Evolutionary conservation across 495 filamentous ascomycete species (phyloP).

Genomic region (Xylaria flabelliformis): DNA sequence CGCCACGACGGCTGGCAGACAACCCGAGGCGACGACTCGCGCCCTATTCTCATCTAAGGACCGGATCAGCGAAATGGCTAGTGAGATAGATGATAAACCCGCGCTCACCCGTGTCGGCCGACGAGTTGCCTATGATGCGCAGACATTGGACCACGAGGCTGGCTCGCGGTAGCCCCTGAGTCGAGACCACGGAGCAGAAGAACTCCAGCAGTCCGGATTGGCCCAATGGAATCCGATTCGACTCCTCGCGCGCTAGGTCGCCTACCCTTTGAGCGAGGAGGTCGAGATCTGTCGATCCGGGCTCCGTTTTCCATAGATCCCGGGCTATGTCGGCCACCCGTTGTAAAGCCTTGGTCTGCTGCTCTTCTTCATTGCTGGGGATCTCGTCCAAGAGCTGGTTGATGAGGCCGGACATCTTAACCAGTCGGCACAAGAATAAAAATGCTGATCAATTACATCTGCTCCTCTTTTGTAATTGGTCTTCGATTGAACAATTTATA

Average conservation of each 20-base stretch:
- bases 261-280: constrained; percentile 65
- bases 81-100: not conserved
- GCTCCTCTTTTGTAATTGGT: not conserved
- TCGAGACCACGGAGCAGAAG: constrained; percentile 63
- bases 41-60: constrained; percentile 72
- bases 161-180: constrained; percentile 39
- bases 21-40: constrained; percentile 65
- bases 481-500: not conserved
- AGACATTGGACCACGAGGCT: constrained; percentile 61
- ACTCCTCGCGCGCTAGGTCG: constrained; percentile 69
- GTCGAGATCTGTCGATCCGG: constrained; percentile 48
- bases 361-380: constrained; percentile 33
- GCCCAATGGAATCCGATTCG: constrained; percentile 69
- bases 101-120: constrained; percentile 73
- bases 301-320: constrained; percentile 40
- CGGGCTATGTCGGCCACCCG: constrained; percentile 36
- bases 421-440: not conserved
- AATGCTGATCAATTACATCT: not conserved
- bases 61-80: constrained; percentile 3
- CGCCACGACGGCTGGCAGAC: constrained; percentile 62
- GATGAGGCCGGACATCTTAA: constrained; percentile 24
- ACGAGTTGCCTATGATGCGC: constrained; percentile 78
- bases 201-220: constrained; percentile 72
- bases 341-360: constrained; percentile 35
- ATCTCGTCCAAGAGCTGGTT: constrained; percentile 30